Evolutionary conservation across 345 rosid species (phyloP).

Genomic region (Melastoma malabathricum): DNA sequence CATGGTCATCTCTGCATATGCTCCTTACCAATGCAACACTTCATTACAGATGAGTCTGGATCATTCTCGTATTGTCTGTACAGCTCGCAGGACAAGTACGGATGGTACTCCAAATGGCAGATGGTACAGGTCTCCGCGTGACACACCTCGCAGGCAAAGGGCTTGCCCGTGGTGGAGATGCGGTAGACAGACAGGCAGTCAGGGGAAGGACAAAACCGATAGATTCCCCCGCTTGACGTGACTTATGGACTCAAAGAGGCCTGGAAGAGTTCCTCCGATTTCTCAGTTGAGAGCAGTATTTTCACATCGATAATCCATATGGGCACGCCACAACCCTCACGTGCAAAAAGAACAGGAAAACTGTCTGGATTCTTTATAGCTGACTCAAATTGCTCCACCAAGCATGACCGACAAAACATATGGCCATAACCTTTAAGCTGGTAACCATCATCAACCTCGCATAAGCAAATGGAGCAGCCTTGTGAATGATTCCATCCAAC

Average conservation of each 20-base stretch:
- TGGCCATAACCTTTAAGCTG: slow-evolving; percentile 66
- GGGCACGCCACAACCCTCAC: slow-evolving; percentile 31
- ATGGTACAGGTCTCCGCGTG: slow-evolving; percentile 50
- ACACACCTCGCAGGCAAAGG: slow-evolving; percentile 72
- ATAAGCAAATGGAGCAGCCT: slow-evolving; percentile 70
- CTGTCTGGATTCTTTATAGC: slow-evolving; percentile 52
- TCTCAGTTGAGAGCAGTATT: slow-evolving; percentile 44
- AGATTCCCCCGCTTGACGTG: slow-evolving; percentile 43
- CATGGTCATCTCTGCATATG: slow-evolving; percentile 58
- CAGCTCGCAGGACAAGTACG: slow-evolving; percentile 51
- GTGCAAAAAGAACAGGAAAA: slow-evolving; percentile 52
- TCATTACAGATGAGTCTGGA: slow-evolving; percentile 64
- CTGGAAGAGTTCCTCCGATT: slow-evolving; percentile 67
- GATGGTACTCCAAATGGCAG: slow-evolving; percentile 77
- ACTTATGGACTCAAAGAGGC: slow-evolving; percentile 59
- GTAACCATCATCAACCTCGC: slow-evolving; percentile 69
- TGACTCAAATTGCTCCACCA: slow-evolving; percentile 68
- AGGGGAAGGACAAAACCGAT: slow-evolving; percentile 77
- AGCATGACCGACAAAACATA: slow-evolving; percentile 54
- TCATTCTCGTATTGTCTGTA: slow-evolving; percentile 61
- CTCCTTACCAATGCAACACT: slow-evolving; percentile 65
- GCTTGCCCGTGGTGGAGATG: slow-evolving; percentile 29
- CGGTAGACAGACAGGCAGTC: slow-evolving; percentile 74
- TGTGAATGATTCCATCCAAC: slow-evolving; percentile 14
- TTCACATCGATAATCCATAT: slow-evolving; percentile 48